A percentile compares a stretch with the other conserved stretches of the same genome.
phyloP scores from a whole-genome alignment of 176 grass and related monocot genomes.

The Thalia dealbata region DNA sequence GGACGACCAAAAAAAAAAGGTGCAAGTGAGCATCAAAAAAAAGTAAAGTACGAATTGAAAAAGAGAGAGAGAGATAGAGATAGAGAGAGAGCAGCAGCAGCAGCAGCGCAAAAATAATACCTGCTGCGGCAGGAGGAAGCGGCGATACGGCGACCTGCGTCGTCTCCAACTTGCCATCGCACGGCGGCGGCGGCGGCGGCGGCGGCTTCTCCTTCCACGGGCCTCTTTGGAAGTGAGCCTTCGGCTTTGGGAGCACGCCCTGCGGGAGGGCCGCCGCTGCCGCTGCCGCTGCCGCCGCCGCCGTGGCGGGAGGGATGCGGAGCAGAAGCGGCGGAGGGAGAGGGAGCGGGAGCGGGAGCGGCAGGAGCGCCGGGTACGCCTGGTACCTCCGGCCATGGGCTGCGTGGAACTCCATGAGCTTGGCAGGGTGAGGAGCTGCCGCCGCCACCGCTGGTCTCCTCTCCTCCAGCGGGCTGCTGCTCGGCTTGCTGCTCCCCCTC shows the following conservation, averaged over 20 bases:
- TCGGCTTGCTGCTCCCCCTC: slow-evolving; percentile 5
- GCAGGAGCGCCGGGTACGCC: slow-evolving; percentile 67
- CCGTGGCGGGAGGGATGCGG: slow-evolving; percentile 29
- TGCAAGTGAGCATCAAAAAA: background rate
- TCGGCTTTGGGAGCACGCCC: slow-evolving; percentile 37
- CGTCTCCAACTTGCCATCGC: slow-evolving; percentile 30
- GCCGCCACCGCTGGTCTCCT: background rate
- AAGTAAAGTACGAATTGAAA: background rate
- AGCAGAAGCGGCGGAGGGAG: slow-evolving; percentile 54
- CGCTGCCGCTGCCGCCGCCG: no score
- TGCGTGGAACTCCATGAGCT: slow-evolving; percentile 10
- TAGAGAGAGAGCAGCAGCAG: no score
- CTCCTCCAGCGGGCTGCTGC: background rate
- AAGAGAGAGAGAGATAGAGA: background rate
- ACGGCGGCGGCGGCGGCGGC: no score
- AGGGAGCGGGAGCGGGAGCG: slow-evolving; percentile 48
- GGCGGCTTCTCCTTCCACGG: slow-evolving; percentile 41
- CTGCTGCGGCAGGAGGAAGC: slow-evolving; percentile 33
- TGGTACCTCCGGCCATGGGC: slow-evolving; percentile 30
- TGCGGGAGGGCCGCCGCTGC: slow-evolving; percentile 23
- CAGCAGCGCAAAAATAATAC: background rate
- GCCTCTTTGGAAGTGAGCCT: slow-evolving; percentile 19
- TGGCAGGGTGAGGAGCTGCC: slow-evolving; percentile 15
- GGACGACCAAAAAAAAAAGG: background rate
- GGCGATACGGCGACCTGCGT: slow-evolving; percentile 37